These are phyloP conservation scores for Pneumocystis canis DNA, from an alignment of 1,139 yeast species.

Conservation along the genomic window DNA sequence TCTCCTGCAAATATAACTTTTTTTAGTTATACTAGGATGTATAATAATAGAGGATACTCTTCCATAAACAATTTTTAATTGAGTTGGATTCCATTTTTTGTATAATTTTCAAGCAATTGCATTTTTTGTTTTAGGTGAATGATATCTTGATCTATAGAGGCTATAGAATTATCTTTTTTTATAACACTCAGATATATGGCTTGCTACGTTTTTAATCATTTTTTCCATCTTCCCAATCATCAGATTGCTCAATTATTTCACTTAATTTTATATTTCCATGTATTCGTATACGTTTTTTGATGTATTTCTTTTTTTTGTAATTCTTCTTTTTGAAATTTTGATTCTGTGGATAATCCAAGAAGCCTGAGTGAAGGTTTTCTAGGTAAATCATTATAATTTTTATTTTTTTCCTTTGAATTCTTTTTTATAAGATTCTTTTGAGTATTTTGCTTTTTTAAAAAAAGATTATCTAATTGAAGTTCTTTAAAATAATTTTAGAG, in stretches of 20 bases:
- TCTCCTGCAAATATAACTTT: constrained; percentile 75
- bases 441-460: constrained; percentile 1
- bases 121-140: not conserved
- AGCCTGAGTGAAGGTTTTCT: constrained; percentile 25
- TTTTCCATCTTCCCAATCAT: constrained; percentile 6
- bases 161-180: constrained; percentile 21
- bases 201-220: constrained; percentile 18
- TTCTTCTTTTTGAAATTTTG: constrained; percentile 12
- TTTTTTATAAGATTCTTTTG: constrained; percentile 2
- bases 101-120: constrained; percentile 25
- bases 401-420: constrained; percentile 11
- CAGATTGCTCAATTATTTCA: constrained; percentile 8
- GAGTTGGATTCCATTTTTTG: constrained; percentile 49
- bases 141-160: constrained; percentile 19
- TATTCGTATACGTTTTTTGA: constrained; percentile 10
- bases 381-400: constrained; percentile 15
- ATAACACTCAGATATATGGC: constrained; percentile 28
- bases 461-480: constrained; percentile 1
- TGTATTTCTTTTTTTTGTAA: constrained; percentile 16
- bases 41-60: constrained; percentile 60
- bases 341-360: constrained; percentile 24
- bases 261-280: constrained; percentile 12
- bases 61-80: constrained; percentile 54
- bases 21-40: constrained; percentile 54
- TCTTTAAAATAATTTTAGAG: not conserved